Evolutionary conservation across 371 early-diverging fungal species (phyloP), one percentile per base, ranked within the genome.

Genomic region (Apophysomyces elegans): DNA sequence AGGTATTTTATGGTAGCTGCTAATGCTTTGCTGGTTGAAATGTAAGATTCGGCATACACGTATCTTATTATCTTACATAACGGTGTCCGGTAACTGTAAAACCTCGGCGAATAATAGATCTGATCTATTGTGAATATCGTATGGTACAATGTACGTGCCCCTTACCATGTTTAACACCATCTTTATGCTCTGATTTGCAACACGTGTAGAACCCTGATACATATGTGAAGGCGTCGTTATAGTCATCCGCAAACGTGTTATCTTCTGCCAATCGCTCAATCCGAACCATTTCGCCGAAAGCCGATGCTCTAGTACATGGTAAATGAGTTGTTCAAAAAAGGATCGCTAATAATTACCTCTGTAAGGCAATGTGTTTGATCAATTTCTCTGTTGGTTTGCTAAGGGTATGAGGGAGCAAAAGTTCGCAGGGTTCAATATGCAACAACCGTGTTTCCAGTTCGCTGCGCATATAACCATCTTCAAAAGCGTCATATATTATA

Each of bases 361-460:
- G 75, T 18, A 56, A 66, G 45, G 71, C 68, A 59, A 81, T 64
- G 65, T 73, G 81, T 7, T 58, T 70, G 16, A 90, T 67, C n/a
- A 86, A 60, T 35, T 84, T 85, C 58, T 82, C 81, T 1, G 90
- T 87, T 0, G 87, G 83, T 36, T 73, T 64, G 43, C 86, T 84
- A 59, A 91, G 64, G 1, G 58, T 37, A 0, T 58, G 47, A 0
- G 96, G 90, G 0, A 92, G 61, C 16, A 96, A 74, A 7, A 96
- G 62, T 72, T 96, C 96, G 37, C 86, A 79, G 0, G 95, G 94
- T 37, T 85, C 88, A 41, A 94, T 73, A 68, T 94, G 93, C 54
- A 85, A 71, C 37, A 96, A 38, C 1, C 94, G 84, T 0, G 95
- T 93, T 65, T 94, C 95, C 8, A 95, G 81, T 61, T 91, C 93